These are phyloP conservation scores for Areca catechu DNA, from an alignment of 176 grass and related monocot species.

Conservation along the genomic window DNA sequence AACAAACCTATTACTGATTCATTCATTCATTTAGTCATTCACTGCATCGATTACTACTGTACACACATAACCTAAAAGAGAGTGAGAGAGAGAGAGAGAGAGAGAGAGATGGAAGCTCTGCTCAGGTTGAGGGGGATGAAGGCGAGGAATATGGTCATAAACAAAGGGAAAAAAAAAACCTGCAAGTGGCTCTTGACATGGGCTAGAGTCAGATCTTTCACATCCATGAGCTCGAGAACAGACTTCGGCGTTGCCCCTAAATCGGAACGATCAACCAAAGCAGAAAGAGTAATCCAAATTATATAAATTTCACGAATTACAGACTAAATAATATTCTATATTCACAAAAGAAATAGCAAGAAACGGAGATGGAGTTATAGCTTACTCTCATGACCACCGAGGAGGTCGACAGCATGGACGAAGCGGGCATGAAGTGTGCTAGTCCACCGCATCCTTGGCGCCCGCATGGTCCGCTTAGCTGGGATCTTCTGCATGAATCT, in stretches of 20 bases:
- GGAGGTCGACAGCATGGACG: slow-evolving; percentile 45
- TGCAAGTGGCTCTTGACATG: slow-evolving; percentile 51
- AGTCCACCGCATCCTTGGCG: slow-evolving; percentile 48
- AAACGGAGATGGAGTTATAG: neutral
- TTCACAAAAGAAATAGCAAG: neutral
- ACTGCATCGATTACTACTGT: neutral
- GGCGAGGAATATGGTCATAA: too few relatives aligned
- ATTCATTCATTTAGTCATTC: slow-evolving; percentile 5
- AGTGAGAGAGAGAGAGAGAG: neutral
- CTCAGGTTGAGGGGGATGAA: too few relatives aligned
- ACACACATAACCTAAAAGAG: neutral
- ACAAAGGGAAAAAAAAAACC: slow-evolving; percentile 7
- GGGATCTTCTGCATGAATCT: slow-evolving; percentile 23
- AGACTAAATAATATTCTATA: neutral
- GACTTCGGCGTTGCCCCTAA: slow-evolving; percentile 48
- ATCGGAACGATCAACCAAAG: neutral
- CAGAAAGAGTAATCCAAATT: too few relatives aligned
- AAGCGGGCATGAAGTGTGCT: slow-evolving; percentile 38
- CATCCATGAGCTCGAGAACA: slow-evolving; percentile 47
- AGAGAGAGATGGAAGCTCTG: neutral
- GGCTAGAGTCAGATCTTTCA: slow-evolving; percentile 47
- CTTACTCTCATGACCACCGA: slow-evolving; percentile 51
- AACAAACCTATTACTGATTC: slow-evolving; percentile 8
- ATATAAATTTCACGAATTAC: neutral
- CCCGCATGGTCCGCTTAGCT: slow-evolving; percentile 22